phyloP scores from a whole-genome alignment of 768 basidiomycete genomes.

The Termitomyces eurrhizus region DNA sequence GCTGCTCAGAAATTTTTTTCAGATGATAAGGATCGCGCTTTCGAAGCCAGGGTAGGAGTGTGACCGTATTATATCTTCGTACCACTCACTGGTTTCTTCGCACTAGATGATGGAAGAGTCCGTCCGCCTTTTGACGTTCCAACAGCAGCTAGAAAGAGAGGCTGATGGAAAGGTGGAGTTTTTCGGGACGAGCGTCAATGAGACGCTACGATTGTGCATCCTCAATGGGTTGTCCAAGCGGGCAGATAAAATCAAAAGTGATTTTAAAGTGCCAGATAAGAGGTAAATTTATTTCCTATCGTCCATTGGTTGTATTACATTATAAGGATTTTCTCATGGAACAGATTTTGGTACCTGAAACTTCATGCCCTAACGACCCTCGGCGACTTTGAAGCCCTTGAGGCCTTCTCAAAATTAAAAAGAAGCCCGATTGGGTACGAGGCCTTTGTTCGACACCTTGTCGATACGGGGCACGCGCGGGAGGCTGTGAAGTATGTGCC shows the following conservation, averaged over 20 bases:
- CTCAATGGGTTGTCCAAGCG: slow-evolving; percentile 78
- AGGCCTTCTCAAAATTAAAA: slow-evolving; percentile 80
- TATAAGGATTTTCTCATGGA: background rate
- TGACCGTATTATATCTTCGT: background rate
- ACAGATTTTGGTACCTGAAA: slow-evolving; percentile 93
- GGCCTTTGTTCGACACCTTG: slow-evolving; percentile 77
- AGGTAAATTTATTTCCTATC: slow-evolving; percentile 46
- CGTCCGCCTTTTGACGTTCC: slow-evolving; percentile 66
- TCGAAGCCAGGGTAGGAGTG: slow-evolving; percentile 78
- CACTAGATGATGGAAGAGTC: slow-evolving; percentile 89
- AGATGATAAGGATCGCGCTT: slow-evolving; percentile 87
- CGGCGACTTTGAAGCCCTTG: slow-evolving; percentile 83
- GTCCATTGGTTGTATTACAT: background rate
- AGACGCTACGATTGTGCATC: slow-evolving; percentile 78
- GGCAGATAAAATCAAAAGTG: slow-evolving; percentile 83
- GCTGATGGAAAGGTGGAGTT: slow-evolving; percentile 72
- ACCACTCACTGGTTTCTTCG: background rate
- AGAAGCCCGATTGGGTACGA: slow-evolving; percentile 96
- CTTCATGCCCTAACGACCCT: slow-evolving; percentile 75
- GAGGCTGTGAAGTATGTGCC: slow-evolving; percentile 78
- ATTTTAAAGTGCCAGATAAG: slow-evolving; percentile 95
- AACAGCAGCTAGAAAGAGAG: slow-evolving; percentile 89
- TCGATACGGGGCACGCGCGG: slow-evolving; percentile 66
- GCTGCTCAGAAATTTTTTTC: slow-evolving; percentile 90
- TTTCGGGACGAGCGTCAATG: slow-evolving; percentile 82